A percentile compares a stretch with the other conserved stretches of the same genome.
Conservation (phyloP, 2,329 filamentous ascomycete genomes). For the Metarhizium brunneum region DNA sequence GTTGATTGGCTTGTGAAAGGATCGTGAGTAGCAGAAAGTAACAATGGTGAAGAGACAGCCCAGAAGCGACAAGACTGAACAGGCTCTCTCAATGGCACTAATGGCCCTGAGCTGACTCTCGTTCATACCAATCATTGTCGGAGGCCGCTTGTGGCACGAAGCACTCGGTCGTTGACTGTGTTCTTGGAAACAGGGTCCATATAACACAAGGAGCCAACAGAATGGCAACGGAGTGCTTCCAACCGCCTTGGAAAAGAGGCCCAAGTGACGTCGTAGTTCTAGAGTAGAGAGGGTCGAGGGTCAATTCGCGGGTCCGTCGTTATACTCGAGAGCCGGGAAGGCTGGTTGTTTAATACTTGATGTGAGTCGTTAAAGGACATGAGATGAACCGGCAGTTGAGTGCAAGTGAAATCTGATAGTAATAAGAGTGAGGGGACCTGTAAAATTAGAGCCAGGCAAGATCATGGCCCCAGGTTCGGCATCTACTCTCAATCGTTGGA, state of each 20-base stretch:
- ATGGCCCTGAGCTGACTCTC: conserved; percentile 42
- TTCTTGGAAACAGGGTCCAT: no score
- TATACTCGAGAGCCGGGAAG: not conserved
- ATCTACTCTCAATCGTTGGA: not conserved
- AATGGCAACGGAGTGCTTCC: not conserved
- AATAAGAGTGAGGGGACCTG: not conserved
- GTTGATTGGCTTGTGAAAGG: conserved; percentile 82
- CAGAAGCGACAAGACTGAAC: conserved; percentile 61
- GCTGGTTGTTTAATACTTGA: not conserved
- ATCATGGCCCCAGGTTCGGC: not conserved
- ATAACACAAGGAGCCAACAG: not conserved
- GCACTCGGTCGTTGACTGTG: no score
- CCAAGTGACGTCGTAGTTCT: not conserved
- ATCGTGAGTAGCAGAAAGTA: conserved; percentile 58
- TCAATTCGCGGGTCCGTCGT: not conserved
- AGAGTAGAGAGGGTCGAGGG: not conserved
- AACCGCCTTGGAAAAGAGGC: not conserved
- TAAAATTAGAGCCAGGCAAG: not conserved
- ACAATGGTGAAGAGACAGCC: conserved; percentile 63
- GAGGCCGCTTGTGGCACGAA: no score
- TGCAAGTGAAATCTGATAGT: not conserved
- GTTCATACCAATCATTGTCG: not conserved
- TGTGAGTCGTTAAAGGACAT: not conserved
- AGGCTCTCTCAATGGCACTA: conserved; percentile 54
- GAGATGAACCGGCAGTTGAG: not conserved